A percentile compares a stretch with the other conserved stretches of the same genome.
Evolutionary conservation across 495 filamentous ascomycete species (phyloP).

Genomic region (Ascobolus immersus): DNA sequence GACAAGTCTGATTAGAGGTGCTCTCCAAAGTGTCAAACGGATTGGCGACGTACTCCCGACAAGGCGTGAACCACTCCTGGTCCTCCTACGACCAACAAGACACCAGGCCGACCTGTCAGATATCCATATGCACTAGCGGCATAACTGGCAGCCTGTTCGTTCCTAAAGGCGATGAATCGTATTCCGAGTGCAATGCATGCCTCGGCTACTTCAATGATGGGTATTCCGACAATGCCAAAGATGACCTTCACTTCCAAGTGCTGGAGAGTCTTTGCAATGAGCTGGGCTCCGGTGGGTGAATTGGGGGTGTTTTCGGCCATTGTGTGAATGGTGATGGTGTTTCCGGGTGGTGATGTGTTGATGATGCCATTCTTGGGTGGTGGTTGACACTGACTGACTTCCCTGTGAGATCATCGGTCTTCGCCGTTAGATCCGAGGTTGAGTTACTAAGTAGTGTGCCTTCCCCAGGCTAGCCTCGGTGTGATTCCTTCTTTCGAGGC

Average conservation of each 20-base stretch:
- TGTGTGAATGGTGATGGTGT: not conserved
- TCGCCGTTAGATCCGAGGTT: too few relatives aligned
- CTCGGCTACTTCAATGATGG: slow-evolving; percentile 38
- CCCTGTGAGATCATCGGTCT: too few relatives aligned
- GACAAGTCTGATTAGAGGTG: not conserved
- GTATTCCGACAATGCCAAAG: slow-evolving; percentile 41
- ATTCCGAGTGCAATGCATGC: slow-evolving; percentile 36
- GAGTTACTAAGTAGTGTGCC: too few relatives aligned
- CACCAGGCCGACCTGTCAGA: slow-evolving; percentile 33
- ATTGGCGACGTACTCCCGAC: slow-evolving; percentile 24
- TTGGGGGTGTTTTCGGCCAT: slow-evolving; percentile 2
- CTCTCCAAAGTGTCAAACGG: not conserved
- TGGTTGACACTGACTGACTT: too few relatives aligned
- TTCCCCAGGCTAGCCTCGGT: too few relatives aligned
- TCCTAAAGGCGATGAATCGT: slow-evolving; percentile 38
- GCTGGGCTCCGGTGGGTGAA: slow-evolving; percentile 27
- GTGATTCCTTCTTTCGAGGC: too few relatives aligned
- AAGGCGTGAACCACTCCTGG: slow-evolving; percentile 38
- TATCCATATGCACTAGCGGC: slow-evolving; percentile 40
- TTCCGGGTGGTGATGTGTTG: not conserved
- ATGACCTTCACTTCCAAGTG: slow-evolving; percentile 31
- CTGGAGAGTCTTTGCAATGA: slow-evolving; percentile 31
- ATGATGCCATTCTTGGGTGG: too few relatives aligned
- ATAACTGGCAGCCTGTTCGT: slow-evolving; percentile 40
- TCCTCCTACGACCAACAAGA: slow-evolving; percentile 39